Percentiles rank a stretch among this genome's conserved stretches.
Conservation (phyloP, 257 asterid species). For the Osmanthus fragrans region DNA sequence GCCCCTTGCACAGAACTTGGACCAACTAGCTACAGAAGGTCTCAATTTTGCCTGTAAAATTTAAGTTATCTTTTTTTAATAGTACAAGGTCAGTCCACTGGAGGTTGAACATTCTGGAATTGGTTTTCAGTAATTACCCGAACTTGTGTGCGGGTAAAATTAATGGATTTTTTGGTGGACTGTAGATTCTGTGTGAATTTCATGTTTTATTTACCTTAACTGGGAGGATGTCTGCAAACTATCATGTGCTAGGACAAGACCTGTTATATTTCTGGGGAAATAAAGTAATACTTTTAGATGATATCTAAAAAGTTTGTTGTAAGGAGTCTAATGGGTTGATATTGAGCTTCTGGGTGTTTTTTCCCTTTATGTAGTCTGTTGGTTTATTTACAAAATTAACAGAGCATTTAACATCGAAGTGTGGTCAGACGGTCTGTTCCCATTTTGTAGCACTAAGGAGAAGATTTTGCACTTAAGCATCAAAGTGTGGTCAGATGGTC, state of each 20-base stretch:
- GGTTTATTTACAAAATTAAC: no score
- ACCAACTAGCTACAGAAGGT: slow-evolving; percentile 65
- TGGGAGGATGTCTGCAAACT: not conserved
- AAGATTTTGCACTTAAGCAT: no score
- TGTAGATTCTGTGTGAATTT: slow-evolving; percentile 13
- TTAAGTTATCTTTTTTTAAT: slow-evolving; percentile 23
- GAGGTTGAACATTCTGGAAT: not conserved
- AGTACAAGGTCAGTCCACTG: not conserved
- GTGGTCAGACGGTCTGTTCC: no score
- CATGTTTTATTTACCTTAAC: not conserved
- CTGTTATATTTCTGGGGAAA: not conserved
- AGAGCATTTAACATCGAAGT: no score
- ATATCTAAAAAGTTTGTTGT: not conserved
- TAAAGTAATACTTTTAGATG: not conserved
- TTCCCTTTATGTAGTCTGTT: no score
- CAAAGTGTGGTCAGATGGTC: no score
- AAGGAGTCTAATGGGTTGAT: not conserved
- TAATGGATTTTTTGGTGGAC: slow-evolving; percentile 3
- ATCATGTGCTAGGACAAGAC: not conserved
- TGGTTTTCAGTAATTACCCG: not conserved
- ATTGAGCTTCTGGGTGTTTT: not conserved
- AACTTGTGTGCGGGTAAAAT: not conserved
- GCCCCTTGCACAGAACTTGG: slow-evolving; percentile 63
- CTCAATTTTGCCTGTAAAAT: slow-evolving; percentile 68
- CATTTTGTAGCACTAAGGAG: no score